These are phyloP conservation scores for Trichophyton rubrum DNA, from an alignment of 2,329 filamentous ascomycete species.

Conservation along the genomic window DNA sequence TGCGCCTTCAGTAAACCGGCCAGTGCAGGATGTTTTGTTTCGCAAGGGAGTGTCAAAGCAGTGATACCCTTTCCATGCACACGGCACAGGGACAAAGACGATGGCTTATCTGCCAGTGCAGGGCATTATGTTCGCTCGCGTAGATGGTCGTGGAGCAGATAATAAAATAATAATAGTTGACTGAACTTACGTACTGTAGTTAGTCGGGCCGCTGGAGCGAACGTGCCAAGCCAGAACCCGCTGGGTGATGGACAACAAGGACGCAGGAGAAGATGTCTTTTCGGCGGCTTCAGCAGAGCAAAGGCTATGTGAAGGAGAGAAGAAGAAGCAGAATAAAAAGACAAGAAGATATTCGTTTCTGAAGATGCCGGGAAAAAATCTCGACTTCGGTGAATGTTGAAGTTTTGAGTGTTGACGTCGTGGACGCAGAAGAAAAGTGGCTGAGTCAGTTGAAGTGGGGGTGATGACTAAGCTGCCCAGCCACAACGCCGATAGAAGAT, in stretches of 20 bases:
- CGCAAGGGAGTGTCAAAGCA: too few species aligned
- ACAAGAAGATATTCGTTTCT: background rate
- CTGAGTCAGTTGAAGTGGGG: background rate
- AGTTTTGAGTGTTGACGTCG: background rate
- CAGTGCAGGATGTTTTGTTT: background rate
- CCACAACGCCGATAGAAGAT: background rate
- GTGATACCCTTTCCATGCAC: background rate
- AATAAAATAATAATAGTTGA: background rate
- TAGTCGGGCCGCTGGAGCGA: slow-evolving; percentile 1
- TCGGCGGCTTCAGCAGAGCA: background rate
- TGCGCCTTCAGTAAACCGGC: background rate
- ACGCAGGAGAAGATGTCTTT: background rate
- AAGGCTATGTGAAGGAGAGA: background rate
- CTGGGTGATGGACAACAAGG: background rate
- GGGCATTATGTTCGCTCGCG: background rate
- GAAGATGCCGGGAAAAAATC: too few species aligned
- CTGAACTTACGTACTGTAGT: slow-evolving; percentile 1
- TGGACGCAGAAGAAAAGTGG: background rate
- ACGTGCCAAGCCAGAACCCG: background rate
- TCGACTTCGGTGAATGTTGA: background rate
- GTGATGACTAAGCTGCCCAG: slow-evolving; percentile 1
- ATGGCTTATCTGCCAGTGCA: too few species aligned
- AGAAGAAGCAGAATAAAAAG: background rate
- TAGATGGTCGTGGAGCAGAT: background rate
- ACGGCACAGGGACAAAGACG: background rate